A percentile compares a stretch with the other conserved stretches of the same genome.
These are phyloP conservation scores for Lagenaria siceraria DNA, from an alignment of 306 rosid genomes.

Conservation along the genomic window DNA sequence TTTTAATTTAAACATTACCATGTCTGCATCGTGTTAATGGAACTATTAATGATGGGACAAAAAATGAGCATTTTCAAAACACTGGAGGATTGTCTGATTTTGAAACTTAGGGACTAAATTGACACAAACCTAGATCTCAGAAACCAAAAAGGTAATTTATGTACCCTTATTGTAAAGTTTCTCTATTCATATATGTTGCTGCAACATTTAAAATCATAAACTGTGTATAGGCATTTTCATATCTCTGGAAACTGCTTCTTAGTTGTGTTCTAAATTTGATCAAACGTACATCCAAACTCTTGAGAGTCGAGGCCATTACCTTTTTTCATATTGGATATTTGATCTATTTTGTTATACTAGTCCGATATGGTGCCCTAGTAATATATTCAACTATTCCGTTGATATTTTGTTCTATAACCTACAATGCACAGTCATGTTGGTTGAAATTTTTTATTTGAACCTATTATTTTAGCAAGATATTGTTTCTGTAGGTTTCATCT, in stretches of 20 bases:
- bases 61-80: no score
- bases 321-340: not conserved
- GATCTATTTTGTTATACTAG: not conserved
- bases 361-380: not conserved
- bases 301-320: not conserved
- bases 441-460: not conserved
- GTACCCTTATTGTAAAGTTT: no score
- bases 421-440: not conserved
- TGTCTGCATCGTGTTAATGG: no score
- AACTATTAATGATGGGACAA: no score
- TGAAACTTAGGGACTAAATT: no score
- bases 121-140: no score
- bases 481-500: constrained; percentile 53
- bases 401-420: not conserved
- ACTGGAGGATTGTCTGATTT: no score
- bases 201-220: no score
- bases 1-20: no score
- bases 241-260: not conserved
- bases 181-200: no score
- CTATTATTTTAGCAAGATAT: constrained; percentile 5
- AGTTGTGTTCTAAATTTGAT: not conserved
- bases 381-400: not conserved
- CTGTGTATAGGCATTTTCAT: no score
- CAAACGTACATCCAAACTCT: not conserved
- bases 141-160: no score